These are phyloP conservation scores for Aspergillus nomiae DNA, from an alignment of 2,329 filamentous ascomycete genomes.

Conservation along the genomic window DNA sequence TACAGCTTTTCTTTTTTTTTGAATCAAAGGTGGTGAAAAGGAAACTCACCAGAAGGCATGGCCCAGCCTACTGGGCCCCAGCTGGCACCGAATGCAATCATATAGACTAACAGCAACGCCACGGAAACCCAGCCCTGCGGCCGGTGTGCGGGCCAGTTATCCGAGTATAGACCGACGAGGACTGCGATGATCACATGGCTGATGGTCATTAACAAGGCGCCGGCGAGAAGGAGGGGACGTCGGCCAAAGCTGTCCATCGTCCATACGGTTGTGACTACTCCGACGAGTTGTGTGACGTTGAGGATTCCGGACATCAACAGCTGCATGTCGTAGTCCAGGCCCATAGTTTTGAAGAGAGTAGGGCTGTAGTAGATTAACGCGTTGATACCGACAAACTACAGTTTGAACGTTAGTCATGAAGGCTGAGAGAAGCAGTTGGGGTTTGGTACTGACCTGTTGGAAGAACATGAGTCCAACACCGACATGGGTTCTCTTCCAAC, in stretches of 20 bases:
- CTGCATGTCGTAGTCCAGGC: slow-evolving; percentile 47
- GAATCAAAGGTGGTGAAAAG: background rate
- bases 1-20: background rate
- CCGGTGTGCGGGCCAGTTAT: slow-evolving; percentile 54
- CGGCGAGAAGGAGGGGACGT: slow-evolving; percentile 49
- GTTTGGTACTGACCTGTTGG: slow-evolving; percentile 46
- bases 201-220: slow-evolving; percentile 49
- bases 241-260: slow-evolving; percentile 53
- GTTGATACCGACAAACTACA: slow-evolving; percentile 54
- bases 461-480: slow-evolving; percentile 60
- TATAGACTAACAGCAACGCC: slow-evolving; percentile 63
- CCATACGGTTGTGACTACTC: slow-evolving; percentile 51
- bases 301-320: slow-evolving; percentile 57
- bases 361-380: slow-evolving; percentile 64
- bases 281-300: slow-evolving; percentile 54
- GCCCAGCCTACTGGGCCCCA: slow-evolving; percentile 57
- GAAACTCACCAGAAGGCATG: slow-evolving; percentile 38
- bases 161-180: slow-evolving; percentile 55
- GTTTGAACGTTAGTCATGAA: slow-evolving; percentile 5
- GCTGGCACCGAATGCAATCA: slow-evolving; percentile 62
- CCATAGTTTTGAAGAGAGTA: slow-evolving; percentile 58
- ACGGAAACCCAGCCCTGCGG: slow-evolving; percentile 59
- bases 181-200: slow-evolving; percentile 55
- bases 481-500: slow-evolving; percentile 54
- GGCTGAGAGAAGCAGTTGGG: background rate